These are phyloP conservation scores for Ceratobasidium sp. DNA, from an alignment of 1,284 basidiomycete species.

Conservation along the genomic window DNA sequence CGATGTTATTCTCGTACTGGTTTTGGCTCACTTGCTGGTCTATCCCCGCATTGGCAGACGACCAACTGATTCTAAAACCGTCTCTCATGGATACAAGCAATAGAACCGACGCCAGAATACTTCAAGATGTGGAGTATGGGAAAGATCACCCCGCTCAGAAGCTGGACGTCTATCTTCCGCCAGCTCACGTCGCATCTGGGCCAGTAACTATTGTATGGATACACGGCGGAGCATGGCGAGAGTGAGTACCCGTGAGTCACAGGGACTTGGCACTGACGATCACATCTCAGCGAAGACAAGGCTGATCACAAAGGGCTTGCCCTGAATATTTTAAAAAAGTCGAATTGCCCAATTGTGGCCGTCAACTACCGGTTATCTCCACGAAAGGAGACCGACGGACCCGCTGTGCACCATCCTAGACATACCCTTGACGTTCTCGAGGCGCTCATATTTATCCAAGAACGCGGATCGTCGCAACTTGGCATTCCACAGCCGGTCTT, in stretches of 20 bases:
- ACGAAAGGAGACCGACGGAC: slow-evolving; percentile 49
- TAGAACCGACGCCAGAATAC: background rate
- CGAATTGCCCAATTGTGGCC: slow-evolving; percentile 64
- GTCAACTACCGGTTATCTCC: slow-evolving; percentile 75
- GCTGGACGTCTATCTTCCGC: slow-evolving; percentile 49
- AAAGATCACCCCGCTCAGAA: slow-evolving; percentile 37
- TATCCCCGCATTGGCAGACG: slow-evolving; percentile 13
- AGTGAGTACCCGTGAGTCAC: slow-evolving; percentile 57
- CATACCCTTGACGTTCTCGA: slow-evolving; percentile 68
- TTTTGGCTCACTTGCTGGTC: slow-evolving; percentile 4
- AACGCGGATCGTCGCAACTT: slow-evolving; percentile 22
- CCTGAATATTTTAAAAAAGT: slow-evolving; percentile 56
- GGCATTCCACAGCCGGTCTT: slow-evolving; percentile 11
- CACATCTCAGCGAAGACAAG: slow-evolving; percentile 68
- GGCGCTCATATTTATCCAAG: slow-evolving; percentile 62
- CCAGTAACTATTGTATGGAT: slow-evolving; percentile 58
- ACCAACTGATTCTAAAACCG: background rate
- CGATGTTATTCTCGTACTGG: slow-evolving; percentile 22
- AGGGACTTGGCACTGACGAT: background rate
- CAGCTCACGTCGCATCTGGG: slow-evolving; percentile 4
- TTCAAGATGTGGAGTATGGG: slow-evolving; percentile 41
- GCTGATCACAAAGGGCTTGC: slow-evolving; percentile 62
- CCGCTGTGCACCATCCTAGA: slow-evolving; percentile 64
- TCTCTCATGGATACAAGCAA: background rate
- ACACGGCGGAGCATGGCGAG: slow-evolving; percentile 79